A percentile compares a stretch with the other conserved stretches of the same genome.
Conservation (phyloP, 2,329 filamentous ascomycete species). For the Verticillium nonalfalfae region DNA sequence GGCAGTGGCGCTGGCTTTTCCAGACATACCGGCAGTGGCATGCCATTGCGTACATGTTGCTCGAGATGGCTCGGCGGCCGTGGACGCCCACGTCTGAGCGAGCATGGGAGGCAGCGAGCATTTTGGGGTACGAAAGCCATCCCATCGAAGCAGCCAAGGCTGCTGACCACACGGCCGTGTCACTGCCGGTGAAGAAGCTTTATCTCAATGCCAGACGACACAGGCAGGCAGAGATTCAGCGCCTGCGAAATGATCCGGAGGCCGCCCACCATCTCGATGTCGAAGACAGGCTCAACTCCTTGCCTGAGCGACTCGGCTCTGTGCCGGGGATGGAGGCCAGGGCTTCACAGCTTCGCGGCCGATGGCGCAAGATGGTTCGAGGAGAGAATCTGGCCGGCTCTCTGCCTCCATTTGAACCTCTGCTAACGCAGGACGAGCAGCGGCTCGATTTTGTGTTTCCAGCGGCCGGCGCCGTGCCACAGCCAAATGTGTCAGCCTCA, state of each 20-base stretch:
- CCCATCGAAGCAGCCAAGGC: conserved; percentile 37
- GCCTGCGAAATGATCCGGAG: conserved; percentile 39
- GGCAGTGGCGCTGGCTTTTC: conserved; percentile 42
- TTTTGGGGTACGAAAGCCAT: conserved; percentile 26
- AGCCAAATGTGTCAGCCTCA: background rate
- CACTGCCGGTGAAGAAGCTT: conserved; percentile 47
- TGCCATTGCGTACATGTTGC: conserved; percentile 40
- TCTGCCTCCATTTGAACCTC: conserved; percentile 12
- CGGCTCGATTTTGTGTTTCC: background rate
- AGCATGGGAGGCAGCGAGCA: conserved; percentile 39
- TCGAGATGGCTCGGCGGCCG: conserved; percentile 37
- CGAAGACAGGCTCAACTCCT: conserved; percentile 36
- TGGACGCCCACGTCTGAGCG: conserved; percentile 45
- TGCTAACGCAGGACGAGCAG: background rate
- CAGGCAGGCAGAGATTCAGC: conserved; percentile 41
- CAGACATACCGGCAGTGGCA: conserved; percentile 47
- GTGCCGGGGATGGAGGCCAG: conserved; percentile 38
- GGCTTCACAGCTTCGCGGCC: conserved; percentile 37
- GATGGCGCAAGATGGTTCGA: conserved; percentile 45
- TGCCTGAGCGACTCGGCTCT: conserved; percentile 39
- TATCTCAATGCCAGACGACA: conserved; percentile 46
- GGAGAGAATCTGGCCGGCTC: conserved; percentile 17
- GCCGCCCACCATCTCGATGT: conserved; percentile 43
- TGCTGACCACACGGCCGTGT: conserved; percentile 39
- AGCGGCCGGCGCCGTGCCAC: background rate